Percentiles rank a stretch among this genome's conserved stretches.
Evolutionary conservation across 805 yeast species (phyloP).

Genomic region (Nakazawaea populi): DNA sequence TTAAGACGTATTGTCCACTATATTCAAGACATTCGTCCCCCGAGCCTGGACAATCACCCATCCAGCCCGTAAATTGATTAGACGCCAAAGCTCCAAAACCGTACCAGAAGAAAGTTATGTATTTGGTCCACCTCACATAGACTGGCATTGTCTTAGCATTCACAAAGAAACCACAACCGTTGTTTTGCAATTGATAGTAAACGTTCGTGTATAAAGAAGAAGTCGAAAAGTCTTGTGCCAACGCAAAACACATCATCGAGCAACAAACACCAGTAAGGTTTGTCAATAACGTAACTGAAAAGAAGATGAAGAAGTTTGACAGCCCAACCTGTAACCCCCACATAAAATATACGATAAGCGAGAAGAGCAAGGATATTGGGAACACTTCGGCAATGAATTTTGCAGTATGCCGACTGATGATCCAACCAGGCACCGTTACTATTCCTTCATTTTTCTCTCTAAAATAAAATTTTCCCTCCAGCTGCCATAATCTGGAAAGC

Average conservation of each 20-base stretch:
- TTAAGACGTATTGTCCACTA: slow-evolving; percentile 44
- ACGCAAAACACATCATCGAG: slow-evolving; percentile 42
- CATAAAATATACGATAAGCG: slow-evolving; percentile 60
- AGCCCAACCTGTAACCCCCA: slow-evolving; percentile 47
- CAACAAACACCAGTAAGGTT: slow-evolving; percentile 45
- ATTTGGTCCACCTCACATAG: slow-evolving; percentile 73
- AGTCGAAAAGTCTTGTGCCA: slow-evolving; percentile 47
- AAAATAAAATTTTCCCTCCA: slow-evolving; percentile 41
- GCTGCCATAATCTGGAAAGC: slow-evolving; percentile 42
- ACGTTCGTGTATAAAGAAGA: slow-evolving; percentile 48
- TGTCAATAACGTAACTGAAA: slow-evolving; percentile 41
- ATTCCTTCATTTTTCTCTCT: slow-evolving; percentile 61
- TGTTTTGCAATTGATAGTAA: slow-evolving; percentile 56
- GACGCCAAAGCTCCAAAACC: slow-evolving; percentile 58
- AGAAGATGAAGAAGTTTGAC: slow-evolving; percentile 48
- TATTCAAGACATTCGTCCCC: slow-evolving; percentile 35
- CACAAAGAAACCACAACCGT: slow-evolving; percentile 72
- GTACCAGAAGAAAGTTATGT: slow-evolving; percentile 65
- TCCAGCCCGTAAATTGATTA: slow-evolving; percentile 51
- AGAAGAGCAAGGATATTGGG: slow-evolving; percentile 47
- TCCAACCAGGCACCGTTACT: slow-evolving; percentile 54
- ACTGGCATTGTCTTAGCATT: slow-evolving; percentile 69
- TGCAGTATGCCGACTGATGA: slow-evolving; percentile 53
- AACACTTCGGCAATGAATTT: slow-evolving; percentile 59
- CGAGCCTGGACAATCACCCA: slow-evolving; percentile 45